Evolutionary conservation across 2,329 filamentous ascomycete species (phyloP).

Genomic region (Aspergillus hiratsukae): DNA sequence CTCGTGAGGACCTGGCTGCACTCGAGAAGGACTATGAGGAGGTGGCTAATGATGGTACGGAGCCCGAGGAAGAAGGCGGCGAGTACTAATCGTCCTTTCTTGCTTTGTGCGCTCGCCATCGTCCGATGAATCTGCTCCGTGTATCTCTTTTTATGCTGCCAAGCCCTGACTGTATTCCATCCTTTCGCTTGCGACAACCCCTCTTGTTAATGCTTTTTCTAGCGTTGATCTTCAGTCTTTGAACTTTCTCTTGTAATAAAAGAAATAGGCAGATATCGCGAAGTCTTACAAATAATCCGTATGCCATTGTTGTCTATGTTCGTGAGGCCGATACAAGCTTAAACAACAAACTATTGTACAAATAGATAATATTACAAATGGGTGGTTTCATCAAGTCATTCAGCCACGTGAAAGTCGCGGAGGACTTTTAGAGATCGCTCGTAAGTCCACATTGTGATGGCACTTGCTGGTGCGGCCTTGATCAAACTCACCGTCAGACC

Average conservation of each 20-base stretch:
- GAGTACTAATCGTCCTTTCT: constrained; percentile 28
- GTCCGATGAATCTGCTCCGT: constrained; percentile 14
- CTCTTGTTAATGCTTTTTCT: constrained; percentile 16
- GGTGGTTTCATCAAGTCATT: constrained; percentile 1
- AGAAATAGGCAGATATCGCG: neutral
- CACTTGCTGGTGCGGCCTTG: constrained; percentile 90
- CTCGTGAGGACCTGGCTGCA: constrained; percentile 78
- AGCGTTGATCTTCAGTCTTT: constrained; percentile 9
- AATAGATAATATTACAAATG: neutral
- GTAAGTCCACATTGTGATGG: constrained; percentile 93
- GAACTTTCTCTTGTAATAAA: neutral
- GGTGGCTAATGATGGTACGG: constrained; percentile 66
- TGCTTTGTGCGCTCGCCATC: neutral
- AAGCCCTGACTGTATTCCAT: constrained; percentile 9
- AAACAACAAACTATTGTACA: neutral
- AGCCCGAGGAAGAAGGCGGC: constrained; percentile 54
- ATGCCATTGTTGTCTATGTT: neutral
- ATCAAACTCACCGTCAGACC: constrained; percentile 83
- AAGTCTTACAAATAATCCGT: neutral
- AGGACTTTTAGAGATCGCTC: constrained; percentile 67
- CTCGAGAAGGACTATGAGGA: constrained; percentile 85
- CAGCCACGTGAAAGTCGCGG: constrained; percentile 32
- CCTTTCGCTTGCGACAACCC: constrained; percentile 21
- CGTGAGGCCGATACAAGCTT: neutral
- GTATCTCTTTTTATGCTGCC: constrained; percentile 10